phyloP scores from a whole-genome alignment of 2,329 filamentous ascomycete species.

The Teratosphaeriaceae sp. region DNA sequence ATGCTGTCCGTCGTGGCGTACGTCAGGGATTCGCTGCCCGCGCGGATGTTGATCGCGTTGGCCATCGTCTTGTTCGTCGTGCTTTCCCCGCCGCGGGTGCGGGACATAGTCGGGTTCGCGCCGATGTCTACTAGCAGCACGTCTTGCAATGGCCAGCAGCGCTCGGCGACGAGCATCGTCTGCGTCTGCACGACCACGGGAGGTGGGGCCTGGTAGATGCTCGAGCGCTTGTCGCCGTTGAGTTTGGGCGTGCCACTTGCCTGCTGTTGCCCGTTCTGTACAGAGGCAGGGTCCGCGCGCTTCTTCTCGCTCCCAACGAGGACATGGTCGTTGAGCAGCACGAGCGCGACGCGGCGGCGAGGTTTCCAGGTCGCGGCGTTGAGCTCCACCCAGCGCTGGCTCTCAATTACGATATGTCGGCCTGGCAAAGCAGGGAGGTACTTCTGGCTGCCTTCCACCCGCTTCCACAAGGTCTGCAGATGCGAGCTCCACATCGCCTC shows the following conservation, averaged over 20 bases:
- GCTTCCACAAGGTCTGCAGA: conserved; percentile 82
- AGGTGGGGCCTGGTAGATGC: background rate
- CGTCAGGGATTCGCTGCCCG: conserved; percentile 86
- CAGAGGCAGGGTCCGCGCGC: conserved; percentile 3
- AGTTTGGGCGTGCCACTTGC: no score
- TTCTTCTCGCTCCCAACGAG: conserved; percentile 92
- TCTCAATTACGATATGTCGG: conserved; percentile 91
- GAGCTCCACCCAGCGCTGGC: conserved; percentile 87
- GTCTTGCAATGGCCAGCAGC: conserved; percentile 89
- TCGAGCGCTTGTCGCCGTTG: background rate
- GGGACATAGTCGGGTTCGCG: no score
- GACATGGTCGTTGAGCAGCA: conserved; percentile 89
- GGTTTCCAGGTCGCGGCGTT: conserved; percentile 98
- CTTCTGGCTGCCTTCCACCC: conserved; percentile 95
- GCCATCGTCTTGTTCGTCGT: conserved; percentile 52
- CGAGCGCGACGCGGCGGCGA: conserved; percentile 78
- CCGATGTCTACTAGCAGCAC: conserved; percentile 89
- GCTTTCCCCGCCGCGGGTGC: no score
- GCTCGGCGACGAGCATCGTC: conserved; percentile 77
- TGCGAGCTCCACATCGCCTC: conserved; percentile 63
- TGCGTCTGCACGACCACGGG: conserved; percentile 20
- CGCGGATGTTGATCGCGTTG: conserved; percentile 85
- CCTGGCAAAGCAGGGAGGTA: conserved; percentile 85
- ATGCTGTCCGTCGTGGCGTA: conserved; percentile 70
- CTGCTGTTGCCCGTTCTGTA: conserved; percentile 1